These are phyloP conservation scores for Fusarium denticulatum DNA, from an alignment of 2,329 filamentous ascomycete genomes.

Conservation along the genomic window DNA sequence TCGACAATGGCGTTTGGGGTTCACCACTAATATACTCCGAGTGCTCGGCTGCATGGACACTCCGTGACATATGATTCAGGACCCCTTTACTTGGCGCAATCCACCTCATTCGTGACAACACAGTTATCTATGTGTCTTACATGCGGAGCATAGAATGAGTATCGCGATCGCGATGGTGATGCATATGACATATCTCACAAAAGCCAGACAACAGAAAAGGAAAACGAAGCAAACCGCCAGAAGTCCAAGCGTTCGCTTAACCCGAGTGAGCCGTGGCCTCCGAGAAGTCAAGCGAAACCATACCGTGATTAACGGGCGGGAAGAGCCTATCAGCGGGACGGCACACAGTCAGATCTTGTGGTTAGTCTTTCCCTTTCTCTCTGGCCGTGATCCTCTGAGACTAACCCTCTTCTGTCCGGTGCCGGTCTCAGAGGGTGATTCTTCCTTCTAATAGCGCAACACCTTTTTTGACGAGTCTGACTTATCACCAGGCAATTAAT, in stretches of 20 bases:
- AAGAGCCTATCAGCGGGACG: slow-evolving; percentile 39
- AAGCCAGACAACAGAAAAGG: neutral
- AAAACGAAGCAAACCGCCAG: slow-evolving; percentile 25
- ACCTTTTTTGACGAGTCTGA: slow-evolving; percentile 1
- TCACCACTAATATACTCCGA: slow-evolving; percentile 1
- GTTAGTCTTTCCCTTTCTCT: slow-evolving; percentile 9
- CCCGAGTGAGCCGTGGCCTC: slow-evolving; percentile 21
- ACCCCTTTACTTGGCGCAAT: neutral
- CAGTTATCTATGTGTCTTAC: neutral
- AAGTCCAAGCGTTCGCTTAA: slow-evolving; percentile 27
- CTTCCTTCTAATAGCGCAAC: slow-evolving; percentile 19
- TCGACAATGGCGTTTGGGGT: neutral
- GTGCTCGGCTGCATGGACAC: neutral
- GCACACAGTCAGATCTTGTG: slow-evolving; percentile 29
- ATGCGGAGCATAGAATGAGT: neutral
- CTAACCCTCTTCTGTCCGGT: slow-evolving; percentile 28
- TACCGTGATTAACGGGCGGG: slow-evolving; percentile 26
- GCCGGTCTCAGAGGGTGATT: slow-evolving; percentile 18
- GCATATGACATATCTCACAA: slow-evolving; percentile 11
- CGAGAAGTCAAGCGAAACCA: slow-evolving; percentile 10
- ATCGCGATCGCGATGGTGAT: slow-evolving; percentile 10
- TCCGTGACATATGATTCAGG: neutral
- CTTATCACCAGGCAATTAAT: slow-evolving; percentile 3
- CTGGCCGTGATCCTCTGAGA: slow-evolving; percentile 1
- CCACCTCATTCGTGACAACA: neutral